Conservation (phyloP, 495 filamentous ascomycete genomes). For the Aspergillus kassunensis region DNA sequence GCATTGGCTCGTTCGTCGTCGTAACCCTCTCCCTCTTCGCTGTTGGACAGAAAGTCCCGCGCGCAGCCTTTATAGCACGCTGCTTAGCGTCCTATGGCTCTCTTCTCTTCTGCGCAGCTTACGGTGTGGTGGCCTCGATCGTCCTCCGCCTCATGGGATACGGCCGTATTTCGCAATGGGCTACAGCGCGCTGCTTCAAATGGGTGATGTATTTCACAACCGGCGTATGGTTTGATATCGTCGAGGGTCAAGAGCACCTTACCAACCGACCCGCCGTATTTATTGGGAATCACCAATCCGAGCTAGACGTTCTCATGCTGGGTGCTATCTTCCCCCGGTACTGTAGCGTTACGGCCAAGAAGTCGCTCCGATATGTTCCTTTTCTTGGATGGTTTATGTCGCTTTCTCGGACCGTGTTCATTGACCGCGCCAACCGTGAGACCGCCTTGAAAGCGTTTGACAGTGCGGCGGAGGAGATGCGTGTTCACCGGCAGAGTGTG, state of each 20-base stretch:
- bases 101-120: constrained; percentile 60
- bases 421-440: constrained; percentile 78
- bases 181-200: constrained; percentile 76
- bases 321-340: constrained; percentile 83
- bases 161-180: constrained; percentile 79
- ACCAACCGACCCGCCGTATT: constrained; percentile 80
- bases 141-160: constrained; percentile 66
- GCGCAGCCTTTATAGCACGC: constrained; percentile 66
- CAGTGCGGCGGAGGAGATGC: constrained; percentile 76
- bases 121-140: constrained; percentile 74
- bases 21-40: constrained; percentile 56
- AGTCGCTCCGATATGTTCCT: constrained; percentile 71
- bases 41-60: constrained; percentile 49
- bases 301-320: constrained; percentile 90
- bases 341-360: constrained; percentile 92
- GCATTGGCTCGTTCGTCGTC: constrained; percentile 51
- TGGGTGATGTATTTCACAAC: constrained; percentile 70
- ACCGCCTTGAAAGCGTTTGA: constrained; percentile 84
- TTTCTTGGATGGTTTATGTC: constrained; percentile 97
- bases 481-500: constrained; percentile 70
- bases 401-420: constrained; percentile 85
- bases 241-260: constrained; percentile 63
- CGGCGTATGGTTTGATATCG: constrained; percentile 73
- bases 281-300: constrained; percentile 89
- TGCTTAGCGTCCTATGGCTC: constrained; percentile 66